phyloP scores from a whole-genome alignment of 768 basidiomycete genomes.

The Mycena venus region DNA sequence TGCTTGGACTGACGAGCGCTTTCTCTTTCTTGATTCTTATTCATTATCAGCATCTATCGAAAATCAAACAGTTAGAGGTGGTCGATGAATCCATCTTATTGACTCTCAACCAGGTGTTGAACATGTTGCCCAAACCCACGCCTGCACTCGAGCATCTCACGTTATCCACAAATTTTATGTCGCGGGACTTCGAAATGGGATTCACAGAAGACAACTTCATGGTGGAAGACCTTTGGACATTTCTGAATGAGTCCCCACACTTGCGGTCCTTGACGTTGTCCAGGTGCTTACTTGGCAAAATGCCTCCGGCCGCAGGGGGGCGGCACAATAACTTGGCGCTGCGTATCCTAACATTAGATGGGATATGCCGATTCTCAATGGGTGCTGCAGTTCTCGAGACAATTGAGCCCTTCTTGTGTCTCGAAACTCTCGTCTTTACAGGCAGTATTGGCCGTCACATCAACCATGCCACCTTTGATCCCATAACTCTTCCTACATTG shows the following conservation, averaged over 20 bases:
- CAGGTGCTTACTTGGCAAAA: not conserved
- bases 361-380: not conserved
- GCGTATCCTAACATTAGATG: not conserved
- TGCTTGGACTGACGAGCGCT: not conserved
- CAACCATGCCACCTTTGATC: not conserved
- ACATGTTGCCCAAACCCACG: not conserved
- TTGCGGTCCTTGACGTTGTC: constrained; percentile 12
- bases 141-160: constrained; percentile 1
- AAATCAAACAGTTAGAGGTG: constrained; percentile 11
- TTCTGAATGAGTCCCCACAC: not conserved
- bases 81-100: not conserved
- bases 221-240: constrained; percentile 1
- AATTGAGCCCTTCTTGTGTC: constrained; percentile 1
- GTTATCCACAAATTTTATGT: not conserved
- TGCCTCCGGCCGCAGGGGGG: not conserved
- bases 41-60: not conserved
- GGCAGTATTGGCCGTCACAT: not conserved
- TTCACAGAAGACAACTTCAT: not conserved
- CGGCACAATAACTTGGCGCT: not conserved
- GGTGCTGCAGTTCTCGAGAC: not conserved
- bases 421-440: not conserved
- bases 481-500: constrained; percentile 6
- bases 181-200: not conserved
- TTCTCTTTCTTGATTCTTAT: not conserved
- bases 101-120: not conserved